These are phyloP conservation scores for Asterionellopsis glacialis DNA, from an alignment of 108 stramenopile species.

Conservation along the genomic window DNA sequence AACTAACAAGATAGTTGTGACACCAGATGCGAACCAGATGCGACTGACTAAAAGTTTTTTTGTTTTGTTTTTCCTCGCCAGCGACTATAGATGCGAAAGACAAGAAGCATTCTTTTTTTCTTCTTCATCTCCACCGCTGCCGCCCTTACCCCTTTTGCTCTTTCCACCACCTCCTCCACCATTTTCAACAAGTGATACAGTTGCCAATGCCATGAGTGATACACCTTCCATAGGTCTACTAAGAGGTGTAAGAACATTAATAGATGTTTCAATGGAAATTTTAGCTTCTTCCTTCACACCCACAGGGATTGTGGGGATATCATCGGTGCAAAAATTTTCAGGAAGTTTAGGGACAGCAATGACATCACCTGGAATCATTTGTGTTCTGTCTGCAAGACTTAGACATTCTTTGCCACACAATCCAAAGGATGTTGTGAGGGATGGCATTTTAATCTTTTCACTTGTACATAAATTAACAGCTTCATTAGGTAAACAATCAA, in stretches of 20 bases:
- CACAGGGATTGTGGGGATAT: slow-evolving; percentile 18
- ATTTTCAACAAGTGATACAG: slow-evolving; percentile 7
- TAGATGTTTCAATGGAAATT: slow-evolving; percentile 19
- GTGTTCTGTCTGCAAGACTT: slow-evolving; percentile 8
- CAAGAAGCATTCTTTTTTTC: too few relatives aligned
- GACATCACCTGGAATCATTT: slow-evolving; percentile 27
- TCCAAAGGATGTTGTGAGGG: slow-evolving; percentile 12
- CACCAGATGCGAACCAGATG: too few relatives aligned
- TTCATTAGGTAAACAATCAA: slow-evolving; percentile 15
- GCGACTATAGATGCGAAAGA: too few relatives aligned
- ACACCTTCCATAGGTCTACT: slow-evolving; percentile 17
- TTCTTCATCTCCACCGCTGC: slow-evolving; percentile 18
- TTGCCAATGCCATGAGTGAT: slow-evolving; percentile 22
- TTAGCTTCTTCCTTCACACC: slow-evolving; percentile 21
- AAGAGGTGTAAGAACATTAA: slow-evolving; percentile 19
- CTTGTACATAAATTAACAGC: slow-evolving; percentile 23
- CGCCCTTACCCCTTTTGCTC: slow-evolving; percentile 8
- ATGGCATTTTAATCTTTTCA: slow-evolving; percentile 21
- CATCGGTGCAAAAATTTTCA: slow-evolving; percentile 20
- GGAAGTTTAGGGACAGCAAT: slow-evolving; percentile 26
- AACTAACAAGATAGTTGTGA: too few relatives aligned
- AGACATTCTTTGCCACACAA: slow-evolving; percentile 28
- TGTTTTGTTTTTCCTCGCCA: too few relatives aligned
- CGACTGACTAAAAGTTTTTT: too few relatives aligned
- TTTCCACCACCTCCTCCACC: slow-evolving; percentile 4